Conservation (phyloP, 2,329 filamentous ascomycete species). For the Aspergillus udagawae region DNA sequence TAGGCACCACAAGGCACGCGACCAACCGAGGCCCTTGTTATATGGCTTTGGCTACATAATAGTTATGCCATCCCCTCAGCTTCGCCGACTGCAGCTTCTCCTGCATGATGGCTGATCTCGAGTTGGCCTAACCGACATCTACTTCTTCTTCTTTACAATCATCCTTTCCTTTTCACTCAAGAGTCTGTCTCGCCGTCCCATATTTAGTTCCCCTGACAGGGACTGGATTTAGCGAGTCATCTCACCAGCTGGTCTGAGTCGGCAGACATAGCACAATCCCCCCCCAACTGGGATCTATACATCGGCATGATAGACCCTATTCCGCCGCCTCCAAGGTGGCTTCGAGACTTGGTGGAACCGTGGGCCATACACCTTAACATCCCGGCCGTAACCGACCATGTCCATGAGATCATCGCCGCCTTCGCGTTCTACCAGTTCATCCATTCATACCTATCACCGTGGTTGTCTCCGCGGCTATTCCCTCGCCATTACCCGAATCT, state of each 20-base stretch:
- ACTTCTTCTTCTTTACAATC: not conserved
- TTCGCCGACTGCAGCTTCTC: conserved; percentile 8
- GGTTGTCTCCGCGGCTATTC: conserved; percentile 51
- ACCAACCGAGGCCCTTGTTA: conserved; percentile 9
- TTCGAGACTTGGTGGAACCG: conserved; percentile 47
- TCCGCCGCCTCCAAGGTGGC: conserved; percentile 48
- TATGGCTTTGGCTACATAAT: not conserved
- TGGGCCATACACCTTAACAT: conserved; percentile 50
- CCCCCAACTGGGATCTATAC: conserved; percentile 12
- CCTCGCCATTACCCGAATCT: conserved; percentile 53
- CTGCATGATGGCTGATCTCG: conserved; percentile 10
- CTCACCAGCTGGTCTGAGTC: conserved; percentile 4
- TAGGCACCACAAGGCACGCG: conserved; percentile 15
- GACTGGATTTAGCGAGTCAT: not conserved
- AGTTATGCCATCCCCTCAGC: conserved; percentile 1
- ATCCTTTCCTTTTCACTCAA: not conserved
- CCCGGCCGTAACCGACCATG: conserved; percentile 55
- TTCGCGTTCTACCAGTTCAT: conserved; percentile 55
- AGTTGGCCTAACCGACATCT: conserved; percentile 4
- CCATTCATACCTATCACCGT: conserved; percentile 52
- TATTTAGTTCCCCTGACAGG: not conserved
- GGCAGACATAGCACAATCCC: conserved; percentile 1
- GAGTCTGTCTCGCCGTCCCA: not conserved
- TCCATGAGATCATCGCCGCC: conserved; percentile 58
- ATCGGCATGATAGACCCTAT: conserved; percentile 43